A percentile compares a stretch with the other conserved stretches of the same genome.
phyloP scores from a whole-genome alignment of 371 early-diverging fungal genomes.

The Dichotomocladium elegans region DNA sequence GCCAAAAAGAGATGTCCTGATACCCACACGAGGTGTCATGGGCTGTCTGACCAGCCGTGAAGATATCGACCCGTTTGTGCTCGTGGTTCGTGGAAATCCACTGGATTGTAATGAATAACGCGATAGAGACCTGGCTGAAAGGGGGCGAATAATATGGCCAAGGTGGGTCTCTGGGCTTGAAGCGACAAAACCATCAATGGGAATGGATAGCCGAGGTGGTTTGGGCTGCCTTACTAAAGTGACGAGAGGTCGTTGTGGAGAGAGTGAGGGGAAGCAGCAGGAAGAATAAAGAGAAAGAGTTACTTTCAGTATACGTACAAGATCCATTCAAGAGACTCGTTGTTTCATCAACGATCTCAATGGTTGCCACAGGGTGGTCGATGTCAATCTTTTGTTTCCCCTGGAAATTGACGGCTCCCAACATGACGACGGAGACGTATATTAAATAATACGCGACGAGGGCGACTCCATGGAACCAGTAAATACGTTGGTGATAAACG shows the following conservation, averaged over 20 bases:
- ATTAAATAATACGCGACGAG: slow-evolving; percentile 51
- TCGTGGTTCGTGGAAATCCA: slow-evolving; percentile 23
- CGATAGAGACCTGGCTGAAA: slow-evolving; percentile 22
- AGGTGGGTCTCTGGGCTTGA: slow-evolving; percentile 16
- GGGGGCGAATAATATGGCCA: slow-evolving; percentile 32
- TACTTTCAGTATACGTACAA: too few relatives aligned
- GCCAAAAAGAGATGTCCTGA: slow-evolving; percentile 44
- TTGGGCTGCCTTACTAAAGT: slow-evolving; percentile 8
- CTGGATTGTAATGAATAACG: slow-evolving; percentile 16
- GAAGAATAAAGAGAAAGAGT: too few relatives aligned
- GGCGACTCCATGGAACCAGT: slow-evolving; percentile 54
- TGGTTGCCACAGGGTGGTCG: too few relatives aligned
- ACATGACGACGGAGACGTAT: slow-evolving; percentile 56
- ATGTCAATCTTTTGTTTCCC: too few relatives aligned
- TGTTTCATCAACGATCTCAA: slow-evolving; percentile 14
- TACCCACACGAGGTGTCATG: slow-evolving; percentile 43
- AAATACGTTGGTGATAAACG: slow-evolving; percentile 56
- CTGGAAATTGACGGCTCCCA: too few relatives aligned
- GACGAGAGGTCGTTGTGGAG: not conserved
- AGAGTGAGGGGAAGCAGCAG: not conserved
- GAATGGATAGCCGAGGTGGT: slow-evolving; percentile 26
- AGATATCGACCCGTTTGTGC: slow-evolving; percentile 25
- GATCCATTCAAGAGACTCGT: slow-evolving; percentile 5
- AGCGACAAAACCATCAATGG: slow-evolving; percentile 19
- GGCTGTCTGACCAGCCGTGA: slow-evolving; percentile 23